phyloP scores from a whole-genome alignment of 108 stramenopile species.

The Aureococcus anophagefferens region DNA sequence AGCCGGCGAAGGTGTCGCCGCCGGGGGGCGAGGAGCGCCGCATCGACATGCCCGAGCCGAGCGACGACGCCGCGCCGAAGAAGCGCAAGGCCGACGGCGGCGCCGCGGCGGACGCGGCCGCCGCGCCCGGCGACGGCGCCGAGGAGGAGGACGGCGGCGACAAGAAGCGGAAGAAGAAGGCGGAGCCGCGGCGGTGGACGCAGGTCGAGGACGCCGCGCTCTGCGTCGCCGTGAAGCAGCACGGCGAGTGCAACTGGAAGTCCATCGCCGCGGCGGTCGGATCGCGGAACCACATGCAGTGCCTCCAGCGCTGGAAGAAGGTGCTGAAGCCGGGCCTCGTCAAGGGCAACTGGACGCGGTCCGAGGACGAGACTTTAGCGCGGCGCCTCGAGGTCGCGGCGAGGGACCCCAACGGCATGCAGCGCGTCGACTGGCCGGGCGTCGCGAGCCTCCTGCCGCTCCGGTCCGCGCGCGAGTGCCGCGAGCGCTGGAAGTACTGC shows the following conservation, averaged over 20 bases:
- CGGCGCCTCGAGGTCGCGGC: constrained; percentile 2
- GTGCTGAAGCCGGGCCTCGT: constrained; percentile 18
- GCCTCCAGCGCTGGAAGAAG: constrained; percentile 24
- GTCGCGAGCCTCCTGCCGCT: constrained; percentile 7
- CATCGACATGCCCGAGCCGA: no score
- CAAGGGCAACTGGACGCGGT: constrained; percentile 12
- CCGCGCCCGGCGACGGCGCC: no score
- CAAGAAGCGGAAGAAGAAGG: background rate
- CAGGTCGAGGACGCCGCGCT: constrained; percentile 14
- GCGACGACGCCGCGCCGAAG: no score
- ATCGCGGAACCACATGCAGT: constrained; percentile 16
- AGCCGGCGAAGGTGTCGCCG: no score
- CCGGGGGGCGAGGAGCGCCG: no score
- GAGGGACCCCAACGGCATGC: no score
- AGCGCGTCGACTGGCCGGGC: background rate
- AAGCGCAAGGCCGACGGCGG: no score
- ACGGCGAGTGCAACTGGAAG: constrained; percentile 20
- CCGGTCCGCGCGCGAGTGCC: constrained; percentile 7
- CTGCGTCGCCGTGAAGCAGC: constrained; percentile 3
- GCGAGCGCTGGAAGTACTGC: constrained; percentile 13
- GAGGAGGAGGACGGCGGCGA: no score
- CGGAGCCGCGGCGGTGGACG: constrained; percentile 3
- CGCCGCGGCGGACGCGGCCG: no score
- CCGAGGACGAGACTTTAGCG: constrained; percentile 6
- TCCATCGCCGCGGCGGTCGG: constrained; percentile 9